Conservation (phyloP, 352 stramenopile species). For the Globisporangium mamillatum region DNA sequence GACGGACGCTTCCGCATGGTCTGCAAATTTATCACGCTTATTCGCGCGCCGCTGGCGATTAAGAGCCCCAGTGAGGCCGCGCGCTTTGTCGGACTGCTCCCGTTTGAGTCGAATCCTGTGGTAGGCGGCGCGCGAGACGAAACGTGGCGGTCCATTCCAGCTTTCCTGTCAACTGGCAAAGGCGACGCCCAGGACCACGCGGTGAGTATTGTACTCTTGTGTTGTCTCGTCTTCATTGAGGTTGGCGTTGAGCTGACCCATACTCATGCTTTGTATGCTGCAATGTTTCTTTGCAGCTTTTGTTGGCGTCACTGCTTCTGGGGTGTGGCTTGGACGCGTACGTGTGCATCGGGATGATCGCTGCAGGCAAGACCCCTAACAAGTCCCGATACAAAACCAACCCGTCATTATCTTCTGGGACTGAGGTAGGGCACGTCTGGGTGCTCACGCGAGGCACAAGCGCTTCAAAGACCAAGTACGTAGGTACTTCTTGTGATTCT, state of each 20-base stretch:
- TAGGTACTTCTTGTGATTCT: not conserved
- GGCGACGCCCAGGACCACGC: conserved; percentile 86
- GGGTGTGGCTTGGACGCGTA: conserved; percentile 88
- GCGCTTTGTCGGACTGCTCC: conserved; percentile 80
- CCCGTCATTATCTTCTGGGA: not conserved
- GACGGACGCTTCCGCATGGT: conserved; percentile 81
- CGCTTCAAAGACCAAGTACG: conserved; percentile 18
- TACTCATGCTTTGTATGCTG: not conserved
- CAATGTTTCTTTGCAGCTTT: conserved; percentile 31
- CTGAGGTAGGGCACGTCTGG: conserved; percentile 74
- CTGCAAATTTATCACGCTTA: conserved; percentile 76
- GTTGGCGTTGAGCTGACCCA: not conserved
- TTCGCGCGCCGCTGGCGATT: conserved; percentile 50
- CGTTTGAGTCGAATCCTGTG: conserved; percentile 48
- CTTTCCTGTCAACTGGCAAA: conserved; percentile 67
- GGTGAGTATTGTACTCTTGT: conserved; percentile 20
- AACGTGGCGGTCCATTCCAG: conserved; percentile 71
- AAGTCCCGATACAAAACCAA: conserved; percentile 13
- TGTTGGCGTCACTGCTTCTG: conserved; percentile 85
- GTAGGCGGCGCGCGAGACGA: conserved; percentile 64
- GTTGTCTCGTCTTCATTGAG: not conserved
- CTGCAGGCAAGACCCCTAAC: conserved; percentile 24
- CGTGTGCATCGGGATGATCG: conserved; percentile 83
- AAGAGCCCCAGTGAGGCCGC: conserved; percentile 78
- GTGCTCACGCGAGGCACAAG: conserved; percentile 51